Base-by-base conservation (phyloP, 148 eudicot genomes). In the Fagopyrum tataricum region DNA sequence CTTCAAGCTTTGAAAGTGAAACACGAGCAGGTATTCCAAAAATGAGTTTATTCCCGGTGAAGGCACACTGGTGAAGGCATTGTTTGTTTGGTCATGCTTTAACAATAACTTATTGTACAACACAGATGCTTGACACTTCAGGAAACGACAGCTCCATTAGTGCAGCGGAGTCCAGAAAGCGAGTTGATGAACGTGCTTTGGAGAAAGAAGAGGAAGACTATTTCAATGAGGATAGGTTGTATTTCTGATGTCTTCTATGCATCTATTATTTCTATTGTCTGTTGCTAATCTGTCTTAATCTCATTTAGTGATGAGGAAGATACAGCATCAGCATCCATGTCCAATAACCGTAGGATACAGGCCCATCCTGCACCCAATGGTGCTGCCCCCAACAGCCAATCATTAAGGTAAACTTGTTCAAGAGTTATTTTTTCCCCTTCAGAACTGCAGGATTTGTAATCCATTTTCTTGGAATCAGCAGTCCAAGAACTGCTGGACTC, bases 181-280 rank as follows among this genome's bases (percentile, higher is more conserved):
- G 89, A 41, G 78, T 76, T 71, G 96, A 96, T 79, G 97, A 88
- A 52, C 97, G 99, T 52, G 92, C 90, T 67, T 80, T 92, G 78
- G 99, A 96, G 84, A 92, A 90, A 80, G 99, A 95, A 81, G 99
- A 92, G 85, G 97, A 96, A 80, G 97, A 92, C 37, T 96, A 96
- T 79, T 96, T 92, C 76, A 96, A 96, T 7, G 99, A 92, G 82
- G 94, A 89, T 44, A 96, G 99, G 99, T 92, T 56, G 37, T 31
- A 3, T 31, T 31, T 31, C 37, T 31, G 37, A 31, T 31, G 37
- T 31, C 37, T 31, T 31, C 37, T 3, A 31, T 31, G 37, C 37
- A 31, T 31, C 37, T 31, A 70, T 15, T 26, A 2, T 40, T 15
- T 12, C 72, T 20, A 15, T 10, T 43, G 6, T 52, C 70, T 46